phyloP scores from a whole-genome alignment of 345 rosid species.

The Salix exigua region DNA sequence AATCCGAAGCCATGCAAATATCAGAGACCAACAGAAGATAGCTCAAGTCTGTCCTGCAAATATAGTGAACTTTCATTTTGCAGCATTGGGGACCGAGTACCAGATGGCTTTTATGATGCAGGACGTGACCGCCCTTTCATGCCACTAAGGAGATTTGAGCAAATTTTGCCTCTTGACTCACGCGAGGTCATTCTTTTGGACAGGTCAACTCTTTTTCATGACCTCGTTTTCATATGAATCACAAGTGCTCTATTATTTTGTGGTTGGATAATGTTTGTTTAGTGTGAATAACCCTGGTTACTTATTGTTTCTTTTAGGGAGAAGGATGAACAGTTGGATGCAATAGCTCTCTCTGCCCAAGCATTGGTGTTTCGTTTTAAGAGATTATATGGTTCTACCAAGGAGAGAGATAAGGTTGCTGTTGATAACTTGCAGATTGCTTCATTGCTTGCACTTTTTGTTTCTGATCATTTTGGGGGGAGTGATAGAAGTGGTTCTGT shows the following conservation, averaged over 20 bases:
- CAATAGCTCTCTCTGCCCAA: slow-evolving; percentile 66
- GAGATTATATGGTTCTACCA: slow-evolving; percentile 41
- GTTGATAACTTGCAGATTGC: slow-evolving; percentile 58
- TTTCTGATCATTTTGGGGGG: slow-evolving; percentile 98
- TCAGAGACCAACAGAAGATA: slow-evolving; percentile 46
- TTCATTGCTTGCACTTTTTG: slow-evolving; percentile 84
- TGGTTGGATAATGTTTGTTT: not conserved
- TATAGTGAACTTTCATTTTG: slow-evolving; percentile 72
- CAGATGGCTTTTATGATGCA: slow-evolving; percentile 96
- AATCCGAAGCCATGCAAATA: slow-evolving; percentile 91
- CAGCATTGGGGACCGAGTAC: slow-evolving; percentile 63
- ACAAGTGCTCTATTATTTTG: not conserved
- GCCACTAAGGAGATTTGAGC: slow-evolving; percentile 58
- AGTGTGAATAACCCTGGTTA: not conserved
- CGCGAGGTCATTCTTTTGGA: slow-evolving; percentile 97
- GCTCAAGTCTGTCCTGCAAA: slow-evolving; percentile 45
- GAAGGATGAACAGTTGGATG: slow-evolving; percentile 86
- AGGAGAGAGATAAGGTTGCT: slow-evolving; percentile 37
- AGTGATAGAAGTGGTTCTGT: slow-evolving; percentile 65
- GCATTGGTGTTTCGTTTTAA: slow-evolving; percentile 53
- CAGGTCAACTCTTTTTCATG: slow-evolving; percentile 46
- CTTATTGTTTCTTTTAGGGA: slow-evolving; percentile 37
- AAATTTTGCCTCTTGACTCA: slow-evolving; percentile 58
- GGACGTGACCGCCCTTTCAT: slow-evolving; percentile 92
- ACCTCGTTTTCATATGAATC: not conserved